Evolutionary conservation across 106 monocot genomes (phyloP), one percentile per base, ranked within the genome.

Genomic region (Posidonia australis): DNA sequence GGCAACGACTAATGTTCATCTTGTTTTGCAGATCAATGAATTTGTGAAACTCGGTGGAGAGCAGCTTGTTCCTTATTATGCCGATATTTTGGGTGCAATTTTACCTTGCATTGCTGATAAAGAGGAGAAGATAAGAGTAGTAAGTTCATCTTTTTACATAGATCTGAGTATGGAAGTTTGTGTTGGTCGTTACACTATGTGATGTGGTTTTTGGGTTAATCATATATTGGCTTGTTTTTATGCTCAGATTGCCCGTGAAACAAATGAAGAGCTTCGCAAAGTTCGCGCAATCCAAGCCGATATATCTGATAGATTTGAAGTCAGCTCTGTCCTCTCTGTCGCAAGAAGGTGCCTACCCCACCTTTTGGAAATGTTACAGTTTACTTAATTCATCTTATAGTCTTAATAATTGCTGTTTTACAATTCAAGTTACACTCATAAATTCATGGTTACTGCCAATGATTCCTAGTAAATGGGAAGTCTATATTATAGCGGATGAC

Each of bases 41-140:
- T 94, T 94, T 78, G 86, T 94, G 19, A 94, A 86, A 82, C 83
- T 89, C 70, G 93, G 86, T 55, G 89, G 89, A 42, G 85, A 83
- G 26, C 89, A 84, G 72, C 93, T 94, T 76, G 81, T 94, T 68
- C 86, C 93, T 64, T 77, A 89, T 67, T 89, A 94, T 80, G 86
- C 89, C 46, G 81, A 83, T 84, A 86, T 94, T 65, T 78, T 94
- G 62, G 93, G 93, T 65, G 89, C 93, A 52, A 82, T 87, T 54
- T 78, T 94, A 64, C 93, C 89, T 17, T 89, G 89, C 70, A 89
- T 94, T 79, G 83, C 93, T 74, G 93, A 94, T 64, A 78, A 94
- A 72, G 89, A 94, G 61, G 83, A 87, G 43, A 83, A 87, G 63
- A 87, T 87, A 75, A 78, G 83, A 84, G 77, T 70, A 77, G 55